Base-by-base conservation (phyloP, 2,329 filamentous ascomycete species). In the Aspergillus pseudoviridinutans region DNA sequence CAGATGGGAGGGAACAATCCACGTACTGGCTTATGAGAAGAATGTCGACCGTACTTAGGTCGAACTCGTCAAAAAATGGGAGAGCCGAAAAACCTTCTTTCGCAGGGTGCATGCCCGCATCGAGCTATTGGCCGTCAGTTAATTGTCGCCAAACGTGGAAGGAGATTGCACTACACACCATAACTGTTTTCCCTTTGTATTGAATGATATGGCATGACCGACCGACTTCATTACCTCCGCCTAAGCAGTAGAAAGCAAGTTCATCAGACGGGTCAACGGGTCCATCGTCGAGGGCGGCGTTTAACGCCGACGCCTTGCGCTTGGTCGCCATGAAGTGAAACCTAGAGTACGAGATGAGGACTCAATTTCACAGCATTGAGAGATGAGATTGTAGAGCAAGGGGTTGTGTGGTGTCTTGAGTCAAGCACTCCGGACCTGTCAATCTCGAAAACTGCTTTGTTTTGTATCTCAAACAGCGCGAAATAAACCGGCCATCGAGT, bases 1-100 rank as follows among this genome's bases (percentile, higher is more conserved):
- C 54, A 51, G 62, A 64, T 57, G 57, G 62, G 54, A 61, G 60
- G 56, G 53, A 64, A 61, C 59, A 55, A 55, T 61, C 55, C 69
- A 87, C 92, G 90, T 95, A 97, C 94, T 99, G 94, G 87, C 92
- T 97, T 71, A 99, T 96, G 64, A 99, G 82, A 55, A 99, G 89
- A 68, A 99, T 89, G 74, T 99, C 94, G 65, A 99, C 92, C 1
- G 91, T 96, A 77, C 93, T 97, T 22, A 99, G 82, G 72, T 99
- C 94, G 76, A 97, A 99, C 71, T 97, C 92, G 74, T 99, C 94
- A 76, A 97, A 99, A 79, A 97, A 99, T 0, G 94, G 94, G 52
- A 99, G 86, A 9, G 91, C 90, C 2, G 92, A 91, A 59, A 97
- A 87, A 41, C 94, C 94, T 70, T 97, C 92, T 74, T 97, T 96